Evolutionary conservation across 768 basidiomycete species (phyloP), one percentile per base, ranked within the genome.

Genomic region (Pholiota conissans): DNA sequence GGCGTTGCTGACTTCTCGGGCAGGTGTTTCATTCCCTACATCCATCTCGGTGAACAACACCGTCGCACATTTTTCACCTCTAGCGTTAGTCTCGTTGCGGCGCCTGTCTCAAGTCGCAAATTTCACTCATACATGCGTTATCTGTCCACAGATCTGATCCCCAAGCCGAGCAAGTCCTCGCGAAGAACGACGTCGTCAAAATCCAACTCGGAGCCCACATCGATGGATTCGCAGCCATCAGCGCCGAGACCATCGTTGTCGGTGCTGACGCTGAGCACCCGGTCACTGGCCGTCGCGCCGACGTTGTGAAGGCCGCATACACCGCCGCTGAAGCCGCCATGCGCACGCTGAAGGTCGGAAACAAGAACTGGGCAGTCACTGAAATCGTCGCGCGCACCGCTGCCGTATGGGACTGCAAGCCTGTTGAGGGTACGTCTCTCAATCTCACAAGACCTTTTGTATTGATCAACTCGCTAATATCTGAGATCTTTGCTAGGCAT

Each of bases 191-290:
- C 71, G 86, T 99, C 57, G 96, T 98, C 63, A 98, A 98, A 77
- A 76, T 99, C 61, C 93, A 95, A 73, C 81, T 98, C 59, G 97
- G 97, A 46, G 95, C 95, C 18, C 97, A 99, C 69, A 94, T 99
- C 73, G 96, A 98, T 71, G 97, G 97, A 56, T 98, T 91, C 73
- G 95, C 95, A 18, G 86, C 93, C 53, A 87, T 97, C 72, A 86
- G 85, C 69, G 97, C 93, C 30, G 97, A 99, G 74, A 98, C 96
- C 52, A 73, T 98, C 66, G 85, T 97, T 58, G 84, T 98, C 29
- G 92, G 94, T 37, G 89, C 93, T 34, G 86, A 85, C 54, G 74
- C 80, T 22, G 76, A 84, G 55, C 78, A 81, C 57, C 93, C 93
- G 20, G 90, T 89, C 20, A 93, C 90, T 3, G 97, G 92, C 47